Conservation (phyloP, 202 grass and related monocot species). For the Elaeis oleifera region DNA sequence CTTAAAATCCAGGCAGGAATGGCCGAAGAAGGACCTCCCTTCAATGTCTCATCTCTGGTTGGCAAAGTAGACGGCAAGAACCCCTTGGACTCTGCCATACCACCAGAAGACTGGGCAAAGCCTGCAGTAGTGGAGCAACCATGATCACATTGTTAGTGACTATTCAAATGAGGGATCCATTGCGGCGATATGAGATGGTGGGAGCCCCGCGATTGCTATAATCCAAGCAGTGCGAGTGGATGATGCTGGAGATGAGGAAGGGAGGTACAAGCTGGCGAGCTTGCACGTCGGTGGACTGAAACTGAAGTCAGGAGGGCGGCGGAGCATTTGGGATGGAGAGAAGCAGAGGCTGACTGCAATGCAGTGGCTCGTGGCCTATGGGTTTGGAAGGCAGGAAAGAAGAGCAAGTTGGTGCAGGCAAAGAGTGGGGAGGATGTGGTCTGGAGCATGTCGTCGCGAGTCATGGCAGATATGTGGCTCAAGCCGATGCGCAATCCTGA, state of each 20-base stretch:
- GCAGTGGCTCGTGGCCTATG: slow-evolving; percentile 93
- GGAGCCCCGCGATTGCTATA: slow-evolving; percentile 50
- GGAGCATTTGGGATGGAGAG: slow-evolving; percentile 69
- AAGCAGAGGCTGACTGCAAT: slow-evolving; percentile 76
- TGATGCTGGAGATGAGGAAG: slow-evolving; percentile 33
- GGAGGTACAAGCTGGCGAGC: slow-evolving; percentile 57
- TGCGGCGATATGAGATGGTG: slow-evolving; percentile 74
- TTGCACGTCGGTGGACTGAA: slow-evolving; percentile 65
- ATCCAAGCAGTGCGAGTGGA: slow-evolving; percentile 43
- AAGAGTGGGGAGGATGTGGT: slow-evolving; percentile 46
- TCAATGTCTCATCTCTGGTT: slow-evolving; percentile 36
- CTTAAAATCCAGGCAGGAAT: slow-evolving; percentile 75
- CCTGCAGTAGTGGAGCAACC: slow-evolving; percentile 11
- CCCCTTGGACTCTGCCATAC: slow-evolving; percentile 44
- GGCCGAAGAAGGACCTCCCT: slow-evolving; percentile 53
- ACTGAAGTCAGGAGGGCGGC: slow-evolving; percentile 33
- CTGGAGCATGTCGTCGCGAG: slow-evolving; percentile 82
- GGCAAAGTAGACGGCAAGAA: slow-evolving; percentile 19
- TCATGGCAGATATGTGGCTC: slow-evolving; percentile 98
- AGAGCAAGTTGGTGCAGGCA: slow-evolving; percentile 19
- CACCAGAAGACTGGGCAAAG: slow-evolving; percentile 48
- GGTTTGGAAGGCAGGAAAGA: slow-evolving; percentile 59
- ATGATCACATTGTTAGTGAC: slow-evolving; percentile 43
- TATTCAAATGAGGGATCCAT: slow-evolving; percentile 72
- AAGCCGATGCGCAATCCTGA: slow-evolving; percentile 79